Evolutionary conservation across 2,329 filamentous ascomycete species (phyloP).

Genomic region (Colletotrichum australisinense): DNA sequence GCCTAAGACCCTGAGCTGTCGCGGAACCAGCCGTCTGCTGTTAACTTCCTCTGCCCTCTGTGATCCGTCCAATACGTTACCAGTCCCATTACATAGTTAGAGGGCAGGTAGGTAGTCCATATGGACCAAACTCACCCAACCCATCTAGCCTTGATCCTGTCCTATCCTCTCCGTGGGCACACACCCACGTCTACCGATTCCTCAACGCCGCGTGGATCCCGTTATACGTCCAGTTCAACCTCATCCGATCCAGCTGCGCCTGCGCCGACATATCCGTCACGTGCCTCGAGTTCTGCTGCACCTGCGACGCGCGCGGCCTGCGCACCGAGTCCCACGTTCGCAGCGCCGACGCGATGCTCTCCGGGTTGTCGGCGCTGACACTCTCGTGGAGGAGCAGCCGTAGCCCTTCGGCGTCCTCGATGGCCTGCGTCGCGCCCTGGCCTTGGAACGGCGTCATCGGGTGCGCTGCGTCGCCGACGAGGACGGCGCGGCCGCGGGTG

Average conservation of each 20-base stretch:
- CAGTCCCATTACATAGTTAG: too few relatives aligned
- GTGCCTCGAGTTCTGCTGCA: slow-evolving; percentile 29
- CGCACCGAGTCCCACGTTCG: slow-evolving; percentile 27
- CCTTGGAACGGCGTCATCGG: slow-evolving; percentile 34
- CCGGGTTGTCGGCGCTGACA: not conserved
- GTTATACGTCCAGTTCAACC: slow-evolving; percentile 27
- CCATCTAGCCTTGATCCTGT: not conserved
- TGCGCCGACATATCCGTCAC: slow-evolving; percentile 27
- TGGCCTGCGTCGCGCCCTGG: slow-evolving; percentile 28
- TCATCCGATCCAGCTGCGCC: slow-evolving; percentile 28
- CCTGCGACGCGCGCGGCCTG: slow-evolving; percentile 29
- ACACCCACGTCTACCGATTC: not conserved
- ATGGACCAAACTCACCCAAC: not conserved
- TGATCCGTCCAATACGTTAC: too few relatives aligned
- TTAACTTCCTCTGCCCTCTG: not conserved
- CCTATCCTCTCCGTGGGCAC: too few relatives aligned
- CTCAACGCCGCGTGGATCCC: slow-evolving; percentile 28
- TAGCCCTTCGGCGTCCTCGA: slow-evolving; percentile 31
- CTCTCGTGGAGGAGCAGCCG: slow-evolving; percentile 18
- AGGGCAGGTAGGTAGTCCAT: not conserved
- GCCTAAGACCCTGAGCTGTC: not conserved
- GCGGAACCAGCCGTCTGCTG: not conserved
- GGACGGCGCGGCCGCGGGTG: slow-evolving; percentile 39
- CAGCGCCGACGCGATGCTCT: not conserved
- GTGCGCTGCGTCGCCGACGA: slow-evolving; percentile 32